Conservation (phyloP, 805 yeast genomes). For the Cyberlindnera amylophila region DNA sequence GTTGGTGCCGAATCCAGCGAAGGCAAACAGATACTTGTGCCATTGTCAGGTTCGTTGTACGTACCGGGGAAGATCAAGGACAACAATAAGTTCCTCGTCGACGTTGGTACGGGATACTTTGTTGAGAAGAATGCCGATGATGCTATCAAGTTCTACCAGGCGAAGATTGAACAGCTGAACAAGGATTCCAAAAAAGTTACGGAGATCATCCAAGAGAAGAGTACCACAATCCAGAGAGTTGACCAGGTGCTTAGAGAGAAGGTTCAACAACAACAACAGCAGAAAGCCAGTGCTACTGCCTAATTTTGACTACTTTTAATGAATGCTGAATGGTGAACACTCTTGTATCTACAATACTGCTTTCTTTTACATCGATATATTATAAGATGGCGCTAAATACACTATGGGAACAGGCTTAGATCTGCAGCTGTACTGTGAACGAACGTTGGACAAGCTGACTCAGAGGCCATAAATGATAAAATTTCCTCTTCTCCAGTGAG, state of each 20-base stretch:
- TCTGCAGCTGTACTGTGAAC: too few relatives aligned
- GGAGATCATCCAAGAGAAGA: conserved; percentile 71
- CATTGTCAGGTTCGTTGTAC: conserved; percentile 83
- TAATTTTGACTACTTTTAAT: too few relatives aligned
- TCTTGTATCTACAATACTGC: too few relatives aligned
- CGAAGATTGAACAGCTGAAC: conserved; percentile 66
- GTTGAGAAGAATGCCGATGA: conserved; percentile 73
- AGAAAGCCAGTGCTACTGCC: conserved; percentile 3
- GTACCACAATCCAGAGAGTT: conserved; percentile 56
- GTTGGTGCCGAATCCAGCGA: conserved; percentile 41
- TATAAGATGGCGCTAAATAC: too few relatives aligned
- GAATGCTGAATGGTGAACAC: too few relatives aligned
- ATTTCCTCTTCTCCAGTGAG: too few relatives aligned
- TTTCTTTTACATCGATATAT: too few relatives aligned
- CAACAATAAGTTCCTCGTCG: conserved; percentile 73
- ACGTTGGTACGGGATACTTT: conserved; percentile 94
- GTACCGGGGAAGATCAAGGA: conserved; percentile 78
- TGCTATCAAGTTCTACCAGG: conserved; percentile 67
- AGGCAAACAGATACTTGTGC: conserved; percentile 63
- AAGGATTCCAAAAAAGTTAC: conserved; percentile 72
- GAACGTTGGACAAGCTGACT: too few relatives aligned
- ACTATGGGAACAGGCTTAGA: too few relatives aligned
- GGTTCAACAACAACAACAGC: conserved; percentile 32
- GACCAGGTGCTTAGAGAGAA: conserved; percentile 54
- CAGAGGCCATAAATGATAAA: too few relatives aligned